Evolutionary conservation across 2,329 filamentous ascomycete species (phyloP), one percentile per base, ranked within the genome.

Genomic region (Ustulina deusta): DNA sequence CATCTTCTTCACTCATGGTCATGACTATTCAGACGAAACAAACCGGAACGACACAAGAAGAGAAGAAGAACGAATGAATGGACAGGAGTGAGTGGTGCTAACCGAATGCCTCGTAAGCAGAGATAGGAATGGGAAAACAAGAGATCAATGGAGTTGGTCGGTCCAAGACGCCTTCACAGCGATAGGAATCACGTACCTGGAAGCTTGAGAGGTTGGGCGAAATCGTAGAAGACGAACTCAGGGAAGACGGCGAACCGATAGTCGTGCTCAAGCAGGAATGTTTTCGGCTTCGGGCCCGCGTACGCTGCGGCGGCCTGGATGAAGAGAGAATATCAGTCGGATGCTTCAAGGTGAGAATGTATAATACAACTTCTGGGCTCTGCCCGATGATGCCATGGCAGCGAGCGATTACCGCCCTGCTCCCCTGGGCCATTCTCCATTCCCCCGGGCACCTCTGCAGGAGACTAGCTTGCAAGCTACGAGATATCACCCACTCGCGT

Each of bases 211-310:
- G 93, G 91, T 60, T 89, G 81, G 67, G 88, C 83, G 73, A 91
- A 94, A 80, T 96, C 91, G 78, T 95, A 96, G 61, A 85, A 87
- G 38, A 90, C 81, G 75, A 93, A 95, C 71, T 93, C 90, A 5
- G 89, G 84, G 75, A 95, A 93, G 9, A 95, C 86, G 32, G 82
- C 83, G 78, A 95, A 95, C 6, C 93, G 86, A 65, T 86, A 81
- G 77, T 95, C 93, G 76, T 89, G 91, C 78, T 96, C 93, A 13
- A 96, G 83, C 1, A 95, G 83, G 54, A 86, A 83, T 48, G 94
- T 78, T 65, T 85, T 85, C 1, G 91, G 91, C 61, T 78, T 82
- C 9, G 80, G 77, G 22, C 73, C 32, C 52, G 59, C 58, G 61
- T 68, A 69, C 59, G 68, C 74, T 68, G 55, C 32, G 38, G 60